Evolutionary conservation across 495 filamentous ascomycete species (phyloP), one percentile per base, ranked within the genome.

Genomic region (Xeromyces bisporus): DNA sequence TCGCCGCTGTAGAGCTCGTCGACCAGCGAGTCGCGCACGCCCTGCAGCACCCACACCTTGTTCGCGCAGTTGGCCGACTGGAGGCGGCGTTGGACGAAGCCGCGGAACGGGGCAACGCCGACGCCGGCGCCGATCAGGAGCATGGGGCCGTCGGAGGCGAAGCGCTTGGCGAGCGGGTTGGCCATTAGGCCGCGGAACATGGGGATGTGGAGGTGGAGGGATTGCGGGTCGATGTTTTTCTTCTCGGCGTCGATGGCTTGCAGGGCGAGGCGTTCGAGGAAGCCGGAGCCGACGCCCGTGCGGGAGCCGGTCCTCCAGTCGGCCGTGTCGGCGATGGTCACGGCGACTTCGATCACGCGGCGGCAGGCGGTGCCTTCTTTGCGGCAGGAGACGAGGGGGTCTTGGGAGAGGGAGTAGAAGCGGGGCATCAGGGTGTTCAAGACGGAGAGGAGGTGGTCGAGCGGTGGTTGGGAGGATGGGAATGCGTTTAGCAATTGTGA

Each of bases 151-250:
- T 96, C 86, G 6, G 77, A 71, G 4, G 75, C 71, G 45, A 94
- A 97, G 46, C 91, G 72, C 44, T 71, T 77, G 11, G 86, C 86
- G 4, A 97, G 66, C 1, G 89, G 89, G 51, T 97, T 97, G 28
- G 84, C 73, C 89, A 97, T 97, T n/a, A 97, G 64, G 2, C 89
- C 89, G 42, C 91, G 82, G 68, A 97, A 97, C 79, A 97, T 93
- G 33, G 91, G 91, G 14, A 93, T 56, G 31, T 80, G 69, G 20
- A 94, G 40, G 34, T 79, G 66, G 2, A 70, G 63, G 36, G 52
- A 49, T 11, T 46, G 41, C 4, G 65, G 51, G 15, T 60, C 58
- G 15, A 65, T 55, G 24, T 75, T 77, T 5, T 54, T 46, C 13
- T 61, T 49, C 37, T 80, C 68, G 4, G 74, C 73, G 9, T 69